These are phyloP conservation scores for Exophiala sideris DNA, from an alignment of 2,329 filamentous ascomycete species.

Conservation along the genomic window DNA sequence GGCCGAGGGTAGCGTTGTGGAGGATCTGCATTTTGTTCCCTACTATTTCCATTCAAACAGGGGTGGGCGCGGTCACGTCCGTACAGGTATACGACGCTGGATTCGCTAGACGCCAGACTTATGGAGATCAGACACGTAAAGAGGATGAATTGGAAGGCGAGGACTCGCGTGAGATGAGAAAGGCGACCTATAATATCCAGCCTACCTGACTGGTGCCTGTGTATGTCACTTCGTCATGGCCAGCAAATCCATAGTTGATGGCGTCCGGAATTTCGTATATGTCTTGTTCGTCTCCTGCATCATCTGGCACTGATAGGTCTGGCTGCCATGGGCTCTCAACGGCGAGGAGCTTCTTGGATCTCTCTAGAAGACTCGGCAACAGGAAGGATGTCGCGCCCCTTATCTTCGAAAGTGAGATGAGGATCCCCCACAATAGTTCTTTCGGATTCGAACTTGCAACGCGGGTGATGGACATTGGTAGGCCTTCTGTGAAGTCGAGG, in stretches of 20 bases:
- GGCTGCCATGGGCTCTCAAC: background rate
- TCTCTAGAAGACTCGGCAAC: background rate
- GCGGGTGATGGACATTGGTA: background rate
- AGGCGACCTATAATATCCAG: background rate
- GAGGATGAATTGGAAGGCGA: background rate
- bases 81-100: too few species aligned
- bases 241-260: background rate
- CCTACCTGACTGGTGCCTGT: background rate
- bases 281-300: background rate
- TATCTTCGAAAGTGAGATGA: background rate
- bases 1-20: background rate
- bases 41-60: slow-evolving; percentile 56
- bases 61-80: slow-evolving; percentile 35
- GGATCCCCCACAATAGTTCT: background rate
- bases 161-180: background rate
- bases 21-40: slow-evolving; percentile 49
- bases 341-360: background rate
- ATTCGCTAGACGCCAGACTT: too few species aligned
- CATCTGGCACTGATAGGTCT: background rate
- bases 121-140: too few species aligned
- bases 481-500: background rate
- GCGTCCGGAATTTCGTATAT: background rate
- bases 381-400: background rate
- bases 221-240: background rate
- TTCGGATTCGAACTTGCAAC: background rate